These are phyloP conservation scores for Colletotrichum salicis DNA, from an alignment of 2,329 filamentous ascomycete genomes.

Conservation along the genomic window DNA sequence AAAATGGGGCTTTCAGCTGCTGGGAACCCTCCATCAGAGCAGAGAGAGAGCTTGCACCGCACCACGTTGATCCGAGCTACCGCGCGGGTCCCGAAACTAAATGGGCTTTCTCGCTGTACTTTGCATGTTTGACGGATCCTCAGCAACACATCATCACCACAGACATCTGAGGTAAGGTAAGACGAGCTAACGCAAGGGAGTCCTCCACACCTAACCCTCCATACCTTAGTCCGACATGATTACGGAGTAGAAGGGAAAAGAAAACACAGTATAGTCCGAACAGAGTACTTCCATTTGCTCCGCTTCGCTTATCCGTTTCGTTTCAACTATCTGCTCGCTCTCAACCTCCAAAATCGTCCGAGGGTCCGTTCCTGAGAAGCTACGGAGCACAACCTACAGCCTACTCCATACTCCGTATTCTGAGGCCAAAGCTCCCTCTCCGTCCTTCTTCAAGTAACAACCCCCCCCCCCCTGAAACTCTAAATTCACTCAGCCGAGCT, in stretches of 20 bases:
- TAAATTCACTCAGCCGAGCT: constrained; percentile 1
- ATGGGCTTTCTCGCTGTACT: neutral
- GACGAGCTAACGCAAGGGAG: neutral
- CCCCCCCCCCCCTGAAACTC: neutral
- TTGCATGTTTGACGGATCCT: neutral
- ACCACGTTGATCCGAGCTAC: neutral
- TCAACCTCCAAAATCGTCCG: neutral
- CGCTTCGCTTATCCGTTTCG: neutral
- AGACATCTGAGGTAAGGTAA: neutral
- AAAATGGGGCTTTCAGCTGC: constrained; percentile 14
- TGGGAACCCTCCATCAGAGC: neutral
- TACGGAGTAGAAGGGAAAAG: neutral
- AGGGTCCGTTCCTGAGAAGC: neutral
- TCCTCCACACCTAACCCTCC: neutral
- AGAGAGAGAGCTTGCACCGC: neutral
- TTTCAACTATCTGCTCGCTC: constrained; percentile 1
- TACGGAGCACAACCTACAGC: too few relatives aligned
- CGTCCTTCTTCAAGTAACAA: neutral
- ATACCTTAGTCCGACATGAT: neutral
- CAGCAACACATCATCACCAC: neutral
- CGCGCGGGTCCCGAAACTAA: neutral
- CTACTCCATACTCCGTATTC: too few relatives aligned
- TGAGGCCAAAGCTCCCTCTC: neutral
- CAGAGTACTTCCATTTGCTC: neutral
- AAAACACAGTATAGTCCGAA: neutral